These are phyloP conservation scores for Xylariaceae sp. DNA, from an alignment of 2,329 filamentous ascomycete species.

Conservation along the genomic window DNA sequence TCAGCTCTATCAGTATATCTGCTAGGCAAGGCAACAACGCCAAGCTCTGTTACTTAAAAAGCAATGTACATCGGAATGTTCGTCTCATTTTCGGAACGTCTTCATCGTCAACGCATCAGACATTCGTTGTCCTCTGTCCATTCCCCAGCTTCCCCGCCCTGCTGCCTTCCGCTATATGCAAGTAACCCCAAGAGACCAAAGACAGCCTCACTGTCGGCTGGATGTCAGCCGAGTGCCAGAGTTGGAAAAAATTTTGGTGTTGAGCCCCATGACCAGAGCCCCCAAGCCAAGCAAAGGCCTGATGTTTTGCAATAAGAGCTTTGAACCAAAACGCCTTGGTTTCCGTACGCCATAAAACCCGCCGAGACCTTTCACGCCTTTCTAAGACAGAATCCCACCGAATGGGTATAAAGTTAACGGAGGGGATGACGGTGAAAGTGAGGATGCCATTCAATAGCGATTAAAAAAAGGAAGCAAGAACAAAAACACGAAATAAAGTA, in stretches of 20 bases:
- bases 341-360: conserved; percentile 7
- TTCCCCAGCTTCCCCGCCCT: conserved; percentile 4
- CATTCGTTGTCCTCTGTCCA: conserved; percentile 1
- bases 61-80: conserved; percentile 16
- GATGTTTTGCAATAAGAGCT: conserved; percentile 10
- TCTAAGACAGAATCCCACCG: conserved; percentile 22
- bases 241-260: background rate
- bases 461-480: background rate
- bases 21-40: conserved; percentile 4
- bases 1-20: conserved; percentile 13
- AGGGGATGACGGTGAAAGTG: conserved; percentile 13
- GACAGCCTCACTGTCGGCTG: conserved; percentile 4
- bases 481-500: background rate
- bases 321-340: conserved; percentile 18
- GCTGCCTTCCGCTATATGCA: conserved; percentile 19
- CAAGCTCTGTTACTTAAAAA: conserved; percentile 1
- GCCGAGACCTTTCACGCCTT: conserved; percentile 5
- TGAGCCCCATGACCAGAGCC: background rate
- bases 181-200: conserved; percentile 11
- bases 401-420: conserved; percentile 21
- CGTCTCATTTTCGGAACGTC: background rate
- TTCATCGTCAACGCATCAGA: conserved; percentile 9
- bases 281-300: conserved; percentile 4
- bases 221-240: background rate
- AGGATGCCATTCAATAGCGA: conserved; percentile 6